Evolutionary conservation across 2,329 filamentous ascomycete species (phyloP), one percentile per base, ranked within the genome.

Genomic region (Colletotrichum nymphaeae): DNA sequence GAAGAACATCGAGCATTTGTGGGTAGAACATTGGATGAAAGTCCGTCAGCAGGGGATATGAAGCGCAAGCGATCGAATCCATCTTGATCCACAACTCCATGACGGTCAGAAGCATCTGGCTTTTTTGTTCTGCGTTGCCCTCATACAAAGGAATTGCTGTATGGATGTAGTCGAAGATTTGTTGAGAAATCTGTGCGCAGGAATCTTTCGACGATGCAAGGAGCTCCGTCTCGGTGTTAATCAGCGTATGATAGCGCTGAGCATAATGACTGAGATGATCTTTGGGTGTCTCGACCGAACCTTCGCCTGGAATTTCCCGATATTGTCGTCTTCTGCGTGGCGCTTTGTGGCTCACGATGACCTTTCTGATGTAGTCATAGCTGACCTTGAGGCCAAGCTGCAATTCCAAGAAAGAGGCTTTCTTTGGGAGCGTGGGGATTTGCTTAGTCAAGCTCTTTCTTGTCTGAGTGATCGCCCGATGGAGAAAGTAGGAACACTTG

Each of bases 71-170:
- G n/a, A 77, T 79, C 12, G 81, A 76, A 74, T 94, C 92, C 78
- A 93, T 85, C 1, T 78, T 76, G 3, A 88, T 78, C 91, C 91
- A 94, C 0, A 91, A 75, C 63, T 90, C 87, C 77, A 93, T 86
- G 0, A 90, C 56, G 8, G 81, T 84, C 1, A 93, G 82, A 0
- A 93, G 79, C 76, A 88, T 84, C 0, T 80, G 70, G 32, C 90
- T 91, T 75, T 85, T 86, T 28, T 88, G 84, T 62, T 88, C 87
- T 0, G 86, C 82, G 69, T 88, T 84, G 4, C 76, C 72, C 0
- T 84, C 76, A 73, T 89, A 90, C 0, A 80, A 76, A 0, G 81
- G 75, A 0, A 78, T 74, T 2, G 84, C 81, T 1, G 74, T 63
- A 0, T 76, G 49, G 0, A 86, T 72, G 64, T 88, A 85, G 1